Base-by-base conservation (phyloP, 495 filamentous ascomycete species). In the Talaromyces ruber region DNA sequence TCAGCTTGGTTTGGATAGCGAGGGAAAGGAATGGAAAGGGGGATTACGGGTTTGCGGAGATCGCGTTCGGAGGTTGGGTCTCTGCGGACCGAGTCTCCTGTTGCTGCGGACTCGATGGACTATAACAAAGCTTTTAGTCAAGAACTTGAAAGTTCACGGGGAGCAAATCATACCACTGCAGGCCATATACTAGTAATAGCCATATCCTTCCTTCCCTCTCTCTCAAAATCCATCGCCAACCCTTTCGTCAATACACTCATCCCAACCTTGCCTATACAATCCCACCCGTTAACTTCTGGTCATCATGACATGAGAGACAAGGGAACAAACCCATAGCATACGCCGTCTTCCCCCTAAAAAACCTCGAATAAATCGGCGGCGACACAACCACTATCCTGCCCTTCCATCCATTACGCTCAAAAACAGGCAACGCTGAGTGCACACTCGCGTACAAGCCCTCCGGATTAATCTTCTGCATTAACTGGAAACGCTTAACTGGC, bases 191-290 rank as follows among this genome's bases (percentile, higher is more conserved):
- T 88, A 0, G 86, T 91, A 55, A 93, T 84, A 4, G 88, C 88
- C 90, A 94, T 90, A 18, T 83, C 79, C 8, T 55, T 72, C 55
- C 80, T 76, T 6, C 80, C 86, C 65, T 92, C 81, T 58, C 90
- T 69, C 62, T 84, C 76, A 68, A 90, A 91, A 67, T 96, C 91
- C 88, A 94, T 91, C 2, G 86, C 91, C 24, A 95, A 72, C 3
- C 91, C 91, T 65, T 89, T 90, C 0, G 88, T 88, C 39, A 95
- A 67, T 16, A 93, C 88, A 70, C 83, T 87, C 91, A 96, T 96
- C 16, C 78, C 89, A 16, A 93, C 84, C 68, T 96, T 96, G 26
- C 76, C 76, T 78, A 63, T 45, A 58, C 8, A n/a, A 51, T 9
- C 22, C 16, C 32, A 53, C 58, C 58, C 56, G 55, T 51, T 16